Evolutionary conservation across 345 rosid genomes (phyloP).

Genomic region (Brassica carinata): DNA sequence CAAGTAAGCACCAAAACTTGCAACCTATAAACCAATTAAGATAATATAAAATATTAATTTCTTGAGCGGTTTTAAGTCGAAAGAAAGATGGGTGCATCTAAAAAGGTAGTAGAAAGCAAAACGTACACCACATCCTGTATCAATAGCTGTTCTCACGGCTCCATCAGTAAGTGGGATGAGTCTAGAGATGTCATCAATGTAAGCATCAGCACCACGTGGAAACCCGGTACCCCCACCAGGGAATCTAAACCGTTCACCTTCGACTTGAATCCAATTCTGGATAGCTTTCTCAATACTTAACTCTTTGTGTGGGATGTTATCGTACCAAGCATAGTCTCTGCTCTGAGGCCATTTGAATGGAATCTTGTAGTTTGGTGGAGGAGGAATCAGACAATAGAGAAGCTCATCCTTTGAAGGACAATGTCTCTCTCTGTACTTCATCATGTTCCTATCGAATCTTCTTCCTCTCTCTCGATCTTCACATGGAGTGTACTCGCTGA

Average conservation of each 20-base stretch:
- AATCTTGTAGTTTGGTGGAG: conserved; percentile 92
- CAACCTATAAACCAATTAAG: conserved; percentile 55
- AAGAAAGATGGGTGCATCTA: not conserved
- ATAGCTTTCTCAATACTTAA: conserved; percentile 93
- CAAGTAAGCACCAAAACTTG: conserved; percentile 95
- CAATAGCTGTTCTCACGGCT: conserved; percentile 77
- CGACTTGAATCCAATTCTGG: conserved; percentile 96
- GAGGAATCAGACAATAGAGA: conserved; percentile 75
- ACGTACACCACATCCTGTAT: conserved; percentile 97
- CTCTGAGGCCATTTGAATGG: conserved; percentile 98
- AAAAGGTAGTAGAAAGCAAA: not conserved
- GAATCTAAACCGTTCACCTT: conserved; percentile 83
- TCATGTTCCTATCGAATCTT: conserved; percentile 72
- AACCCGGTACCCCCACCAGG: conserved; percentile 98
- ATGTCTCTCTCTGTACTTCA: conserved; percentile 90
- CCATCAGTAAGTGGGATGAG: conserved; percentile 82
- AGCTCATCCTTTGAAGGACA: conserved; percentile 82
- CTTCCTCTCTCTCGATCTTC: conserved; percentile 73
- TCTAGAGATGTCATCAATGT: conserved; percentile 73
- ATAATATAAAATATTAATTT: too few relatives aligned
- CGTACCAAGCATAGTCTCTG: conserved; percentile 94
- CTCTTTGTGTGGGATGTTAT: conserved; percentile 91
- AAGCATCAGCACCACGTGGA: conserved; percentile 93
- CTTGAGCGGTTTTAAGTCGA: too few relatives aligned
- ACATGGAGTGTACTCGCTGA: conserved; percentile 89